A percentile compares a stretch with the other conserved stretches of the same genome.
These are phyloP conservation scores for Tetraselmis striata DNA, from an alignment of 139 green algal species.

Conservation along the genomic window DNA sequence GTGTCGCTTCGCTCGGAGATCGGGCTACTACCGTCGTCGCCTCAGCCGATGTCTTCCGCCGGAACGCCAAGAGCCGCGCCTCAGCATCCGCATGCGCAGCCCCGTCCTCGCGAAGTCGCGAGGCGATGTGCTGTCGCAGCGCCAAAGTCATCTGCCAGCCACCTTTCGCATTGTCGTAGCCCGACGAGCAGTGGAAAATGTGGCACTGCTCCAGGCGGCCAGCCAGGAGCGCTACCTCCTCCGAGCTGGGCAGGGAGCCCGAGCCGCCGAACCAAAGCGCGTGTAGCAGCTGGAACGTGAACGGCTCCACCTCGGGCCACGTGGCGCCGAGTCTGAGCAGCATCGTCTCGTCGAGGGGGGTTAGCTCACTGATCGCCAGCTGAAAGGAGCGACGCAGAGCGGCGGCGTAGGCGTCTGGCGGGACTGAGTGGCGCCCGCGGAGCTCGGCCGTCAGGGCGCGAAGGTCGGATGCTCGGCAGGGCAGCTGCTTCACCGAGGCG, in stretches of 20 bases:
- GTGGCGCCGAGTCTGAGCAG: background rate
- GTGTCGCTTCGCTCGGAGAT: too few relatives aligned
- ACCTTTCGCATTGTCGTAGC: too few relatives aligned
- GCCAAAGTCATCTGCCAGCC: background rate
- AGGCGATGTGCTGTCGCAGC: background rate
- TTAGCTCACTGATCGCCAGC: background rate
- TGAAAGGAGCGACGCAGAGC: background rate
- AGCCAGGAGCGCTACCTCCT: background rate
- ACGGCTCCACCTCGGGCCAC: background rate
- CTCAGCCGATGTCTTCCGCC: too few relatives aligned
- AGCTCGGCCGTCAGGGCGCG: background rate
- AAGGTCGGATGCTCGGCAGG: background rate
- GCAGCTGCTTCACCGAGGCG: background rate
- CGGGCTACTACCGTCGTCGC: too few relatives aligned
- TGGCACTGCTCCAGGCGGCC: background rate
- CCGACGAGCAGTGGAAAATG: background rate
- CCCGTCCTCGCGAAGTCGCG: background rate
- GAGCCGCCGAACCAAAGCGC: background rate
- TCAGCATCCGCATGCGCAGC: background rate
- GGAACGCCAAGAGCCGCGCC: background rate
- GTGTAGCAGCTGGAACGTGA: background rate
- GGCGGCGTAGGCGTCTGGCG: too few relatives aligned
- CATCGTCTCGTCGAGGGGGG: background rate
- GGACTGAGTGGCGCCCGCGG: background rate
- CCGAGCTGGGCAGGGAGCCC: background rate